Evolutionary conservation across 257 asterid genomes (phyloP).

Genomic region (Ilex asprella): DNA sequence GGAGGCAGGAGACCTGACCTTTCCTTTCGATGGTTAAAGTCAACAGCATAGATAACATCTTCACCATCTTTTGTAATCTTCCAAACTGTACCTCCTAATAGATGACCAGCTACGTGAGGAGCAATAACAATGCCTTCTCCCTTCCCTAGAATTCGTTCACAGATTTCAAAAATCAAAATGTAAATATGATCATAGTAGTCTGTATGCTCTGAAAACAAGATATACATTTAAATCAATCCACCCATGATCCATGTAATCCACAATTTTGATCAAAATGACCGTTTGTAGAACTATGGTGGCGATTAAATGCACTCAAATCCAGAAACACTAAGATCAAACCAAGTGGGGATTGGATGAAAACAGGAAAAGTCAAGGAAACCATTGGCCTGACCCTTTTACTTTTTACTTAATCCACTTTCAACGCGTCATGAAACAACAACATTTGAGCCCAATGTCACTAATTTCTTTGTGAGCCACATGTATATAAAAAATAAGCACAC

Average conservation of each 20-base stretch:
- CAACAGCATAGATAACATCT: constrained; percentile 96
- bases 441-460: too few species aligned
- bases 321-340: constrained; percentile 4
- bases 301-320: constrained; percentile 6
- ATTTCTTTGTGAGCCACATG: background rate
- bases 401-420: background rate
- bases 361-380: constrained; percentile 6
- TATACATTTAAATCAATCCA: too few species aligned
- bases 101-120: constrained; percentile 98
- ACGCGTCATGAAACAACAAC: too few species aligned
- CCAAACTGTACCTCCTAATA: constrained; percentile 93
- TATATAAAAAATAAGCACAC: background rate
- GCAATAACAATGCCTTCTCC: constrained; percentile 99
- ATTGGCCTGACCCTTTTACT: background rate
- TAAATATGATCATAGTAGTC: background rate
- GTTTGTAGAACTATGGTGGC: constrained; percentile 7
- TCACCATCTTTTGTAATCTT: constrained; percentile 97
- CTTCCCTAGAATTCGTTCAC: constrained; percentile 47
- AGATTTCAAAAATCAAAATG: constrained; percentile 14
- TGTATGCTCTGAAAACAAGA: too few species aligned
- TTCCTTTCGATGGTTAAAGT: constrained; percentile 96
- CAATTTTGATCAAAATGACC: constrained; percentile 10
- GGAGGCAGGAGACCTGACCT: constrained; percentile 37
- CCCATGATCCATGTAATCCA: constrained; percentile 3
- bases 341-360: constrained; percentile 3